phyloP scores from a whole-genome alignment of 1,139 yeast genomes.

The Debaryomyces sp. region DNA sequence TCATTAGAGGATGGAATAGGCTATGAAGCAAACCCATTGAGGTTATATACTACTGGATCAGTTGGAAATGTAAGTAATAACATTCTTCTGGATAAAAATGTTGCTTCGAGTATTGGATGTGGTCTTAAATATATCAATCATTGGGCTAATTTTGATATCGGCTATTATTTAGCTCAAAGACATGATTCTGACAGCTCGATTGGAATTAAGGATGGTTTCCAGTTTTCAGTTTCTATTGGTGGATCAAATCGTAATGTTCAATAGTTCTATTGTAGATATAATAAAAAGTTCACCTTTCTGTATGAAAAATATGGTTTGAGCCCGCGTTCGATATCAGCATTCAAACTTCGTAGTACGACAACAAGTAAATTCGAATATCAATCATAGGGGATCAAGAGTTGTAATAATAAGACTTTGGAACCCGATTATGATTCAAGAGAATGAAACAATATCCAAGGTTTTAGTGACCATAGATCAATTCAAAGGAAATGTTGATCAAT shows the following conservation, averaged over 20 bases:
- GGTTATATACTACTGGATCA: conserved; percentile 43
- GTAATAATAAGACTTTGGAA: neutral
- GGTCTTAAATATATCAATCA: conserved; percentile 47
- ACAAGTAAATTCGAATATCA: neutral
- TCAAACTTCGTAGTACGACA: neutral
- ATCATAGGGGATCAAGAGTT: neutral
- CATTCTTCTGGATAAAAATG: conserved; percentile 23
- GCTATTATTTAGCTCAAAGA: conserved; percentile 44
- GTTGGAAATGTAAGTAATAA: conserved; percentile 38
- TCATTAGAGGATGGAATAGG: conserved; percentile 17
- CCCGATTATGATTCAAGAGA: conserved; percentile 30
- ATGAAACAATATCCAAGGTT: conserved; percentile 41
- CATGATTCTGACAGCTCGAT: conserved; percentile 21
- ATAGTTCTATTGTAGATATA: neutral
- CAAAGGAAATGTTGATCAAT: conserved; percentile 33
- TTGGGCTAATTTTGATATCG: conserved; percentile 51
- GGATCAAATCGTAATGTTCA: conserved; percentile 32
- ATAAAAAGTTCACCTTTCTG: neutral
- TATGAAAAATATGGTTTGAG: neutral
- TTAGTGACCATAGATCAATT: conserved; percentile 41
- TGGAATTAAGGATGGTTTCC: conserved; percentile 50
- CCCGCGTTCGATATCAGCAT: neutral
- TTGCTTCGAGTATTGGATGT: conserved; percentile 42
- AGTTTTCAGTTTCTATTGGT: conserved; percentile 49
- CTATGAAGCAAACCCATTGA: conserved; percentile 39